Conservation (phyloP, 495 filamentous ascomycete genomes). For the Podospora pseudocomata region DNA sequence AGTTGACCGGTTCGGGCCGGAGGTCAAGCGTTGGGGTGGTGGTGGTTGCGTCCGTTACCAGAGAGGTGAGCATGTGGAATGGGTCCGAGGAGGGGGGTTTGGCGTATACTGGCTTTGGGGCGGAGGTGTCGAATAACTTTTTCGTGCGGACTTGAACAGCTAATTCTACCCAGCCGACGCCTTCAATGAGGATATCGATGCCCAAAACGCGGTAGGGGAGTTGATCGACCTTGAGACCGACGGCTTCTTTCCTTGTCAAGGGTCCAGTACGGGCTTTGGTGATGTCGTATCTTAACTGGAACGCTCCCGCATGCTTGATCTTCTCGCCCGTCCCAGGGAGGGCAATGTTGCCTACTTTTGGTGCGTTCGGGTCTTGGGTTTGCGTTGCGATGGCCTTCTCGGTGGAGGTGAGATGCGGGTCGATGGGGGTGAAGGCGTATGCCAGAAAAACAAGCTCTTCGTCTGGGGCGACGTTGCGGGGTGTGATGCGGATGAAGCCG, state of each 20-base stretch:
- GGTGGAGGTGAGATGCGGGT: conserved; percentile 69
- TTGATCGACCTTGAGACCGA: conserved; percentile 50
- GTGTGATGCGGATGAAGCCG: conserved; percentile 85
- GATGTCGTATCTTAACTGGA: conserved; percentile 73
- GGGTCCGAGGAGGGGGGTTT: not conserved
- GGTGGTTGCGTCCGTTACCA: not conserved
- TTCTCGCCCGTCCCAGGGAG: conserved; percentile 52
- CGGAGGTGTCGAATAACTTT: conserved; percentile 24
- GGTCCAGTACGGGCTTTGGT: conserved; percentile 66
- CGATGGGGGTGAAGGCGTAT: conserved; percentile 74
- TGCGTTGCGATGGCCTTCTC: conserved; percentile 71
- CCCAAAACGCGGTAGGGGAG: conserved; percentile 77
- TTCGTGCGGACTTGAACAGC: conserved; percentile 70
- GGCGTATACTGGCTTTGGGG: not conserved
- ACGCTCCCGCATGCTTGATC: conserved; percentile 66
- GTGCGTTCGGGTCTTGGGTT: conserved; percentile 46
- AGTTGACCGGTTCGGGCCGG: conserved; percentile 20
- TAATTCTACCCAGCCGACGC: conserved; percentile 90
- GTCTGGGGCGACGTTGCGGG: conserved; percentile 51
- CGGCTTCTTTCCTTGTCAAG: conserved; percentile 49
- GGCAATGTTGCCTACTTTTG: conserved; percentile 57
- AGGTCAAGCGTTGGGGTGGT: conserved; percentile 6
- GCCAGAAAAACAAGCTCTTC: conserved; percentile 56
- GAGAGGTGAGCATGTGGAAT: not conserved
- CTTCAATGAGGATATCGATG: conserved; percentile 83